Evolutionary conservation across 306 rosid genomes (phyloP), one percentile per base, ranked within the genome.

Genomic region (Malus sylvestris): DNA sequence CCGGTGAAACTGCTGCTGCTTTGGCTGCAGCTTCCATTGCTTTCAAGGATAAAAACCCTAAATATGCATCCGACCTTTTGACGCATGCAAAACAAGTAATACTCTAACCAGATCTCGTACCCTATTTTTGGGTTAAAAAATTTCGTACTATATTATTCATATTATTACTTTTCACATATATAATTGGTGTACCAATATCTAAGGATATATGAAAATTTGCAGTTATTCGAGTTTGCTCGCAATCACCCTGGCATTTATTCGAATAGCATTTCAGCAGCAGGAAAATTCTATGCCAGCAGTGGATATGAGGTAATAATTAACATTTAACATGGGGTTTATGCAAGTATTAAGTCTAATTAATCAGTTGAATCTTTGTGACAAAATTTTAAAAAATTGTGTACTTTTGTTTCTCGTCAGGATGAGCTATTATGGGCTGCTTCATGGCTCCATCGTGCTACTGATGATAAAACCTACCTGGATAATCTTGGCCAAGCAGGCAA

Each of bases 371-470:
- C 33, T 63, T 63, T 63, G 2, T 33, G 8, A 35, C 3, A 65
- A 33, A 18, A 33, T 7, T 33, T 16, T 7, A 4, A 19, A 16
- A 33, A 33, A 65, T 4, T 33, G 22, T n/a, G 1, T 16, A 19
- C 6, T 20, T 33, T 61, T n/a, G 4, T 65, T 61, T 63, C 25
- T 22, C 27, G 29, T 80, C 20, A 91, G 93, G 92, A 89, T 22
- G 93, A 91, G 58, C 32, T 91, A 46, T 9, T 81, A 49, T 91
- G 93, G 96, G 93, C 89, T 23, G 87, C 93, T 40, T 87, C 90
- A 40, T 91, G 96, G 93, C 88, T 91, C 68, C 51, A 86, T 7
- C 88, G 86, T 7, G 90, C 96, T 0, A 87, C 87, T 0, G 30
- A 51, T 18, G 30, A 38, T 2, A 15, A n/a, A 73, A 57, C 2